Evolutionary conservation across 768 basidiomycete species (phyloP).

Genomic region (Coprinellus micaceus): DNA sequence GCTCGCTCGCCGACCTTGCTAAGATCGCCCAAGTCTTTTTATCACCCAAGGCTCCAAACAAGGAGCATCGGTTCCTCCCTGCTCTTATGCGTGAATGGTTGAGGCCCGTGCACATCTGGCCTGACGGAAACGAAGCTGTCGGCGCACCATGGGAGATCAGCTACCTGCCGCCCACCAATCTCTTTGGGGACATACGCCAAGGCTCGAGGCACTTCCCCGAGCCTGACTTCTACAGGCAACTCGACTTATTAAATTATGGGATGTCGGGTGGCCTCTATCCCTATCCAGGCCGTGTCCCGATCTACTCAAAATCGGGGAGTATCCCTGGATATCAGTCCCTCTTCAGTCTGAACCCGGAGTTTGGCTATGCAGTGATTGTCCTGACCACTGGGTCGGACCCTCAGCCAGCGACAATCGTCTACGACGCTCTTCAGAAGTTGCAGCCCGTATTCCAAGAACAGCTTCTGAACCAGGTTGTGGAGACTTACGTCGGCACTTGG

Average conservation of each 20-base stretch:
- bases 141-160: slow-evolving; percentile 37
- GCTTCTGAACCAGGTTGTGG: slow-evolving; percentile 22
- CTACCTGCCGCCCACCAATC: background rate
- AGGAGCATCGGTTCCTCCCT: too few relatives aligned
- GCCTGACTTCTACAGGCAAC: too few relatives aligned
- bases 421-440: slow-evolving; percentile 17
- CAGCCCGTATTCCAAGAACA: slow-evolving; percentile 33
- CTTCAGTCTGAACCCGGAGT: slow-evolving; percentile 22
- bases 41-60: slow-evolving; percentile 39
- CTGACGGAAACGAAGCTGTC: too few relatives aligned
- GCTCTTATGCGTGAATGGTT: too few relatives aligned
- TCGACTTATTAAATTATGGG: too few relatives aligned
- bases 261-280: slow-evolving; percentile 12
- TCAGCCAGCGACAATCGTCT: slow-evolving; percentile 28
- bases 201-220: too few relatives aligned
- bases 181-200: too few relatives aligned
- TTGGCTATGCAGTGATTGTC: slow-evolving; percentile 37
- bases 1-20: slow-evolving; percentile 43
- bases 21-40: slow-evolving; percentile 23
- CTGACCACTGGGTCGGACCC: slow-evolving; percentile 33
- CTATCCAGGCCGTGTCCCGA: slow-evolving; percentile 28
- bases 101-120: too few relatives aligned
- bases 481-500: slow-evolving; percentile 34
- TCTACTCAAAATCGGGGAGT: slow-evolving; percentile 10
- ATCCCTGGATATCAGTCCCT: background rate